Base-by-base conservation (phyloP, 2,329 filamentous ascomycete genomes). In the Teratosphaeria viscida region DNA sequence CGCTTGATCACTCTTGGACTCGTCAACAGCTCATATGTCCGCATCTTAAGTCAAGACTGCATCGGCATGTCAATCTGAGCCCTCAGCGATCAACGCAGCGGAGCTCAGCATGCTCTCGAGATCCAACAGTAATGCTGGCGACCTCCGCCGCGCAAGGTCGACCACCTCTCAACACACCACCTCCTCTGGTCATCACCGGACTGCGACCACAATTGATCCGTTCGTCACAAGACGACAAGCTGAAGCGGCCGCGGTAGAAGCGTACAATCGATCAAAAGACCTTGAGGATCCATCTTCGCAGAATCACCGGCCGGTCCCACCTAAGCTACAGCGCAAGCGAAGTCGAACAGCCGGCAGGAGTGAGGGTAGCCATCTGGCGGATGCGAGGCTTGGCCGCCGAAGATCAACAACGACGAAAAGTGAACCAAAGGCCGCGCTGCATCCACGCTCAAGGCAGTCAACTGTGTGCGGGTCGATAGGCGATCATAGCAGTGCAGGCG, bases 191-290 rank as follows among this genome's bases (percentile, higher is more conserved):
- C 65, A 65, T 32, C 59, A 63, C 23, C 61, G 64, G 19, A 60
- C 58, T 35, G 59, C 59, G 8, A 63, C 63, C 10, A 60, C 61
- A 11, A 63, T 63, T 47, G 68, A 71, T 55, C 66, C 66, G 79
- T 64, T 79, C 79, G 70, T 74, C 3, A 81, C 81, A 2, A 78
- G 81, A 55, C 76, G 82, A 58, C 82, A 87, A 70, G 86, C 86
- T 7, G 80, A 83, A 47, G 78, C 81, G 47, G 85, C 86, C 26
- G 86, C 86, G 7, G 74, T 77, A 37, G 75, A 85, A 66, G 86
- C 86, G 1, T 88, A 82, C 67, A 70, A 75, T 6, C 77, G 80
- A 61, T 80, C 81, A n/a, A 76, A 76, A 58, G 75, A 75, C 39
- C 74, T 76, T 12, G 61, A 73, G 68, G 47, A 74, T 67, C 12